Evolutionary conservation across 2,329 filamentous ascomycete genomes (phyloP).

Genomic region (Ophiognomonia clavigignenti-juglandacearum): DNA sequence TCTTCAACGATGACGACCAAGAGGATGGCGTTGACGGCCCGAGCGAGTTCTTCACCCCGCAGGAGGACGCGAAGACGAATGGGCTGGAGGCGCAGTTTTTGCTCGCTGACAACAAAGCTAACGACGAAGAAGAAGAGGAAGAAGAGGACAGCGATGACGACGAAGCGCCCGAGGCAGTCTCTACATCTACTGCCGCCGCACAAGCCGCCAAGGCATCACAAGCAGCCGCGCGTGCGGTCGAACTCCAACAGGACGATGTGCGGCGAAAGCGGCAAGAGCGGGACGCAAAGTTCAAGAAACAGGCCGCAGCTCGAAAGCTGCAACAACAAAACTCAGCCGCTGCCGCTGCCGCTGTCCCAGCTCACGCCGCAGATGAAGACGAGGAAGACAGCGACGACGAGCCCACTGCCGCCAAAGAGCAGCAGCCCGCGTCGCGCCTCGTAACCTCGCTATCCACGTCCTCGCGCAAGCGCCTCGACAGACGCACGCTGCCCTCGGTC

Average conservation of each 20-base stretch:
- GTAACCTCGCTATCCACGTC: slow-evolving; percentile 8
- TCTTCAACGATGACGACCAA: slow-evolving; percentile 23
- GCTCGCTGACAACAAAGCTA: slow-evolving; percentile 12
- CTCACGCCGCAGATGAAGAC: slow-evolving; percentile 18
- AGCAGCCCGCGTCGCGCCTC: slow-evolving; percentile 10
- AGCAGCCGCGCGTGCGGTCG: slow-evolving; percentile 43
- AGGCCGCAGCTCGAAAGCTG: slow-evolving; percentile 45
- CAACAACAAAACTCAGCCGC: slow-evolving; percentile 23
- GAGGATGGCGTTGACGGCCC: slow-evolving; percentile 17
- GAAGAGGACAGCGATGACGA: slow-evolving; percentile 39
- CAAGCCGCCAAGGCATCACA: slow-evolving; percentile 41
- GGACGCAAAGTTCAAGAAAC: slow-evolving; percentile 49
- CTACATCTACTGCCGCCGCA: slow-evolving; percentile 43
- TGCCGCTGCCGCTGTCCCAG: slow-evolving; percentile 18
- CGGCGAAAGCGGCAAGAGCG: slow-evolving; percentile 53
- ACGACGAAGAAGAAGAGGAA: slow-evolving; percentile 17
- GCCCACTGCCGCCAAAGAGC: slow-evolving; percentile 15
- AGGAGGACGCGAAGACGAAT: slow-evolving; percentile 21
- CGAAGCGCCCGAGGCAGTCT: slow-evolving; percentile 55
- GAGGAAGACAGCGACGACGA: slow-evolving; percentile 16
- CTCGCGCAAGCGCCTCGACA: slow-evolving; percentile 26
- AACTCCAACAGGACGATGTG: slow-evolving; percentile 44
- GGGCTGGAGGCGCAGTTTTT: slow-evolving; percentile 18
- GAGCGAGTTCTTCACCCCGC: slow-evolving; percentile 26
- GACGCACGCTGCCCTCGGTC: slow-evolving; percentile 35